Evolutionary conservation across 805 yeast genomes (phyloP).

Genomic region (Ogataea nitratoaversa): DNA sequence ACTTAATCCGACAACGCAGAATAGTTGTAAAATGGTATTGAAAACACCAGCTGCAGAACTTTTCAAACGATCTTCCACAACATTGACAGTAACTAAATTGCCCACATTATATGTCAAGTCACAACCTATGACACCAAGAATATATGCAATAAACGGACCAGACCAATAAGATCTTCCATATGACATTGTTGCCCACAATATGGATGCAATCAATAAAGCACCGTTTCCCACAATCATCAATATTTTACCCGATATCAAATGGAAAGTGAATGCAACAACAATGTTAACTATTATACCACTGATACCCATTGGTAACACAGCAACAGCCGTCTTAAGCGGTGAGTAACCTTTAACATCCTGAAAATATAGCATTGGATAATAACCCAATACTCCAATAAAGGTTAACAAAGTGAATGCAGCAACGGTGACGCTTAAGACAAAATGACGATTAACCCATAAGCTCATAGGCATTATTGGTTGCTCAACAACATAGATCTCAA

Average conservation of each 20-base stretch:
- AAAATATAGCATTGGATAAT: constrained; percentile 34
- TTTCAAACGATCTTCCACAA: constrained; percentile 32
- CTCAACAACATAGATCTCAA: constrained; percentile 32
- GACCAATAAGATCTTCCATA: constrained; percentile 34
- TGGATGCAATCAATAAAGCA: constrained; percentile 27
- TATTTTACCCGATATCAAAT: constrained; percentile 33
- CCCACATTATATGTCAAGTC: constrained; percentile 39
- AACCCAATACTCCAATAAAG: constrained; percentile 33
- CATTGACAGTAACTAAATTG: constrained; percentile 33
- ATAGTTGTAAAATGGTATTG: constrained; percentile 34
- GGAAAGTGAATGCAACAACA: constrained; percentile 37
- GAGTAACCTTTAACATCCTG: constrained; percentile 32
- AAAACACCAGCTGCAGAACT: constrained; percentile 39
- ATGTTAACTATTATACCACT: constrained; percentile 34
- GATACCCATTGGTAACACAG: constrained; percentile 35
- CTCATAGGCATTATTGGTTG: constrained; percentile 39
- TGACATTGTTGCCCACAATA: constrained; percentile 35
- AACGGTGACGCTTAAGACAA: constrained; percentile 32
- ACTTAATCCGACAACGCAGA: constrained; percentile 35
- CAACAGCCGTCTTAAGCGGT: constrained; percentile 35
- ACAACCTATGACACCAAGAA: constrained; percentile 35
- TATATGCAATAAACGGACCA: constrained; percentile 36
- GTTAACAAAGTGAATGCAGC: constrained; percentile 33
- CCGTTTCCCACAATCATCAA: constrained; percentile 28
- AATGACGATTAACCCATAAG: constrained; percentile 34